phyloP scores from a whole-genome alignment of 768 basidiomycete species.

The Boletus vinaceobasis region DNA sequence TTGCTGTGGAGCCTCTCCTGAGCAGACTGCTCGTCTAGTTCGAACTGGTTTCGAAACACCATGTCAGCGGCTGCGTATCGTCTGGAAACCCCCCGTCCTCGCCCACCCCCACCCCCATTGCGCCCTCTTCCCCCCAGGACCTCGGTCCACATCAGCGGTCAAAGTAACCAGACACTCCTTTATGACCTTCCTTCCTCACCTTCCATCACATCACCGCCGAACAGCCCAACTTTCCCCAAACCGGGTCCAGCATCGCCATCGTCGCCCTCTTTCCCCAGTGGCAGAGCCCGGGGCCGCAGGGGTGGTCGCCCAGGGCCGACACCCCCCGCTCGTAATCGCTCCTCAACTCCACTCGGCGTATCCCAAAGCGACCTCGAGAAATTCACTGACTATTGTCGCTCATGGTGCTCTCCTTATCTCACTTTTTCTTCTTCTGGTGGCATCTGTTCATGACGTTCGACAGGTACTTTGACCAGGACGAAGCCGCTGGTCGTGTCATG shows the following conservation, averaged over 20 bases:
- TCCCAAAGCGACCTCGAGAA: conserved; percentile 67
- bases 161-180: conserved; percentile 62
- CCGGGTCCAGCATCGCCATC: conserved; percentile 48
- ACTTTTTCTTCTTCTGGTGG: background rate
- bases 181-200: conserved; percentile 69
- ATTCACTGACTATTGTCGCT: conserved; percentile 73
- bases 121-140: conserved; percentile 47
- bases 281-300: conserved; percentile 47
- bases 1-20: background rate
- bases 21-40: conserved; percentile 15
- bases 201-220: conserved; percentile 52
- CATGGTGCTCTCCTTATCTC: conserved; percentile 52
- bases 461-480: conserved; percentile 85
- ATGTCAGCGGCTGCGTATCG: conserved; percentile 66
- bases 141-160: conserved; percentile 40
- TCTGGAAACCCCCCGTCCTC: conserved; percentile 60
- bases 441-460: conserved; percentile 10
- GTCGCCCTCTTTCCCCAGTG: conserved; percentile 51
- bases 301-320: conserved; percentile 48
- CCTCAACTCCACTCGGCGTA: conserved; percentile 65
- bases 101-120: conserved; percentile 56
- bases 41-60: conserved; percentile 36
- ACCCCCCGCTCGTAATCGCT: conserved; percentile 58
- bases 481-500: conserved; percentile 74
- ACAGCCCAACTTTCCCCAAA: conserved; percentile 44